A percentile compares a stretch with the other conserved stretches of the same genome.
Conservation (phyloP, 805 yeast genomes). For the Cyberlindnera sargentensis region DNA sequence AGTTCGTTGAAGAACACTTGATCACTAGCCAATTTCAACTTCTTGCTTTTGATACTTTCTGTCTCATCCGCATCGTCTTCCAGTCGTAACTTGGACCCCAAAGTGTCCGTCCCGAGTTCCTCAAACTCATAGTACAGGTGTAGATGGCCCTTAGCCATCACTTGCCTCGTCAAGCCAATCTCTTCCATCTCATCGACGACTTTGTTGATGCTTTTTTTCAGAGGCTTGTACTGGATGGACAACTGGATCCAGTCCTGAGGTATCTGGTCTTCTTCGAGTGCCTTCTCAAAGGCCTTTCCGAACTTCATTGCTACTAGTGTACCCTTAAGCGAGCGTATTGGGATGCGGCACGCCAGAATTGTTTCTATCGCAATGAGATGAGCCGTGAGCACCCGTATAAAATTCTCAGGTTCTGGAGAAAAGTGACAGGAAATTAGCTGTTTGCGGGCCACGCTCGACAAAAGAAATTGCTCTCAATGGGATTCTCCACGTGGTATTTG, state of each 20-base stretch:
- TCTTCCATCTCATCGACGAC: slow-evolving; percentile 57
- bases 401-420: too few relatives aligned
- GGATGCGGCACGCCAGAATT: too few relatives aligned
- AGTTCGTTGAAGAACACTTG: slow-evolving; percentile 16
- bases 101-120: slow-evolving; percentile 2
- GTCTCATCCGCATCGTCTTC: slow-evolving; percentile 10
- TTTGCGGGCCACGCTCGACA: too few relatives aligned
- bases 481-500: too few relatives aligned
- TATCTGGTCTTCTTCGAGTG: slow-evolving; percentile 49
- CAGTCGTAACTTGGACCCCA: slow-evolving; percentile 4
- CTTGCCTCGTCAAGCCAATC: slow-evolving; percentile 50
- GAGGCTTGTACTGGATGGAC: slow-evolving; percentile 65
- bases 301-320: slow-evolving; percentile 49
- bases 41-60: slow-evolving; percentile 7
- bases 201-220: slow-evolving; percentile 58
- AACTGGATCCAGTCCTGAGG: slow-evolving; percentile 63
- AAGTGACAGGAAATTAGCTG: too few relatives aligned
- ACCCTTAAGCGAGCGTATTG: too few relatives aligned
- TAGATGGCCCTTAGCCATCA: slow-evolving; percentile 5
- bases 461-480: too few relatives aligned
- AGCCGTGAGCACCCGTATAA: too few relatives aligned
- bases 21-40: slow-evolving; percentile 4
- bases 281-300: slow-evolving; percentile 63
- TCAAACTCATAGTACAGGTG: slow-evolving; percentile 17
- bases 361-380: too few relatives aligned